phyloP scores from a whole-genome alignment of 371 early-diverging fungal genomes.

The Mucor racemosus region DNA sequence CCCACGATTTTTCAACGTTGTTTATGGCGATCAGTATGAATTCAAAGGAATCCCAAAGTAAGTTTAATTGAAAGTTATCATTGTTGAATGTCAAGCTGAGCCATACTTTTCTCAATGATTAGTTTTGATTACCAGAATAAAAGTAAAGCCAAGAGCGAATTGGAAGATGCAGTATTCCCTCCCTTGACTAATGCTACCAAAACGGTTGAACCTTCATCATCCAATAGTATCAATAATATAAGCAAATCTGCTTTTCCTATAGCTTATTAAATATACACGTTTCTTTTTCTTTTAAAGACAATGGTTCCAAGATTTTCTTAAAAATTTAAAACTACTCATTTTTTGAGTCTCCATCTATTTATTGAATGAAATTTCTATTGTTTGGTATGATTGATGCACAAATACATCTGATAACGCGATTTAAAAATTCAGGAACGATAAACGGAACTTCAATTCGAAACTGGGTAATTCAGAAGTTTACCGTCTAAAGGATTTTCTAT shows the following conservation, averaged over 20 bases:
- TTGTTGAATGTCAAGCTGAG: neutral
- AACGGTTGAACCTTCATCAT: constrained; percentile 4
- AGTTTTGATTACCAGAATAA: constrained; percentile 31
- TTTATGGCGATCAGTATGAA: constrained; percentile 35
- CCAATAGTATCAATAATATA: neutral
- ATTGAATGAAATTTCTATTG: no score
- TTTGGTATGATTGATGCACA: no score
- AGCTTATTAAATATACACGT: neutral
- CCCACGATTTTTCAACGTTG: constrained; percentile 58
- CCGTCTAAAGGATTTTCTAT: no score
- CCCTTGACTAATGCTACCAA: neutral
- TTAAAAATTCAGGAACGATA: no score
- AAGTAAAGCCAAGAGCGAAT: constrained; percentile 20
- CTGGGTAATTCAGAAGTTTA: no score
- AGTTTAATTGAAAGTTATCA: neutral
- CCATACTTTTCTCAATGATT: neutral
- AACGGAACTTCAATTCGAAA: no score
- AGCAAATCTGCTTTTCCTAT: constrained; percentile 4
- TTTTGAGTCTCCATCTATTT: no score
- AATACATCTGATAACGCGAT: no score
- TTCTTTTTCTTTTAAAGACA: neutral
- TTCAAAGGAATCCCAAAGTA: constrained; percentile 32
- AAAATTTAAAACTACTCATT: no score
- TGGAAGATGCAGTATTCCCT: constrained; percentile 21
- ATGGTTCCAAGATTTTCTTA: neutral